These are phyloP conservation scores for Mariannaea sp. DNA, from an alignment of 2,329 filamentous ascomycete genomes.

Conservation along the genomic window DNA sequence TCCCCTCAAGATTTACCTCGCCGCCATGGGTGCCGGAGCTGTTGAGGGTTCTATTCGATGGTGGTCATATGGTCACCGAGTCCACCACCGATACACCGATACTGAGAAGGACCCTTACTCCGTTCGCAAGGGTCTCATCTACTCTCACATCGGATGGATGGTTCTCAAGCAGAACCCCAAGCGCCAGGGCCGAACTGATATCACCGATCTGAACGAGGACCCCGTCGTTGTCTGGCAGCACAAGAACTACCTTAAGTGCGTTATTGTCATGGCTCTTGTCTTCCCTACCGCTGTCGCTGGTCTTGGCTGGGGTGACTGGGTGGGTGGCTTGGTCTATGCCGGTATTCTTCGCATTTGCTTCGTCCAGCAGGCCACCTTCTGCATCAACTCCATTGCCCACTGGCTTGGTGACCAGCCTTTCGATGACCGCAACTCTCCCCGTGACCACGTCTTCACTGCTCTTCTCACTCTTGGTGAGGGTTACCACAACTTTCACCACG, in stretches of 20 bases:
- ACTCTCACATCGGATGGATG: slow-evolving; percentile 86
- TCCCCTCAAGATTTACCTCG: slow-evolving; percentile 81
- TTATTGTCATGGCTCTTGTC: slow-evolving; percentile 75
- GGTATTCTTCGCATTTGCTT: slow-evolving; percentile 88
- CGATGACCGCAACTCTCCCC: slow-evolving; percentile 88
- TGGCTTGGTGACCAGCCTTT: slow-evolving; percentile 93
- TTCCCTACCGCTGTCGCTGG: slow-evolving; percentile 78
- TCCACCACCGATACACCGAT: slow-evolving; percentile 90
- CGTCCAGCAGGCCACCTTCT: slow-evolving; percentile 91
- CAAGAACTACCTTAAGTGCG: slow-evolving; percentile 81
- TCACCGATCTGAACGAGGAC: slow-evolving; percentile 86
- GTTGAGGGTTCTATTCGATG: slow-evolving; percentile 86
- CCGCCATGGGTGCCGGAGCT: slow-evolving; percentile 79
- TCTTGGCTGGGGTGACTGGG: slow-evolving; percentile 79
- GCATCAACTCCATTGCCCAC: slow-evolving; percentile 88
- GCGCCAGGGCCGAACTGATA: slow-evolving; percentile 84
- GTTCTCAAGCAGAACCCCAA: slow-evolving; percentile 92
- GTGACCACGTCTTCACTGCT: slow-evolving; percentile 85
- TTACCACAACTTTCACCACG: slow-evolving; percentile 96
- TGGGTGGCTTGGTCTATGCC: slow-evolving; percentile 81
- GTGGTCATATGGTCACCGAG: slow-evolving; percentile 87
- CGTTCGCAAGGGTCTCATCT: slow-evolving; percentile 83
- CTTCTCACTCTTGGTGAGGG: slow-evolving; percentile 85
- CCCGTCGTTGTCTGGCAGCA: slow-evolving; percentile 87
- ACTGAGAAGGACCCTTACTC: slow-evolving; percentile 92